A percentile compares a stretch with the other conserved stretches of the same genome.
phyloP scores from a whole-genome alignment of 2,329 filamentous ascomycete species.

The Phyllosticta capitalensis region DNA sequence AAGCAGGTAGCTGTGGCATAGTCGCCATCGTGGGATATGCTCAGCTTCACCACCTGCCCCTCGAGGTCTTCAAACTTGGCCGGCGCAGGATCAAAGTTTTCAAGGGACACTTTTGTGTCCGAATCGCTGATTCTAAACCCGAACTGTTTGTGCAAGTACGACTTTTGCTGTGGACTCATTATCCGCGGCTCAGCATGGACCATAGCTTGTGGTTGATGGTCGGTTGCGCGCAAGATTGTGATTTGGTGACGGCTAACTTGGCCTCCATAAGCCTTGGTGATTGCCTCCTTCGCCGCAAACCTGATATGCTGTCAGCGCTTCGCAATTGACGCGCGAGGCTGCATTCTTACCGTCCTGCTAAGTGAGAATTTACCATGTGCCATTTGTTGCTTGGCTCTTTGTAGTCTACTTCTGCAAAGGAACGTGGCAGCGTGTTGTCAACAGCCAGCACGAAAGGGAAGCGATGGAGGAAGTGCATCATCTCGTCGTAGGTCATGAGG shows the following conservation, averaged over 20 bases:
- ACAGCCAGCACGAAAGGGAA: background rate
- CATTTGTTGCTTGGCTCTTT: background rate
- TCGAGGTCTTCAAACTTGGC: slow-evolving; percentile 15
- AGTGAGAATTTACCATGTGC: slow-evolving; percentile 15
- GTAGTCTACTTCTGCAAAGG: background rate
- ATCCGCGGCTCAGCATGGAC: slow-evolving; percentile 12
- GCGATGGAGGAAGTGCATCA: background rate
- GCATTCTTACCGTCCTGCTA: slow-evolving; percentile 27
- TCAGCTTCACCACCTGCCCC: slow-evolving; percentile 54
- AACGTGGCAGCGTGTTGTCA: background rate
- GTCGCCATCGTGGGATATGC: slow-evolving; percentile 79
- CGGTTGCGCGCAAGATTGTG: background rate
- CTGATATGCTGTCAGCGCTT: slow-evolving; percentile 16
- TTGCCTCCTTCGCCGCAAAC: slow-evolving; percentile 44
- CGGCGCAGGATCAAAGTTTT: background rate
- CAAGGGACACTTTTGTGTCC: background rate
- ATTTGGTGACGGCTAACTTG: slow-evolving; percentile 24
- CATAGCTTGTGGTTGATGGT: slow-evolving; percentile 7
- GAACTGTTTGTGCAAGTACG: slow-evolving; percentile 21
- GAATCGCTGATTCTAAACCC: background rate
- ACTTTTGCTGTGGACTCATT: slow-evolving; percentile 11
- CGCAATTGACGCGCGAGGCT: background rate
- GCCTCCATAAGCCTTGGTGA: slow-evolving; percentile 32
- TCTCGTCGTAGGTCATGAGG: slow-evolving; percentile 5
- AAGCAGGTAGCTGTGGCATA: slow-evolving; percentile 58